Base-by-base conservation (phyloP, 2,329 filamentous ascomycete genomes). In the Colletotrichum zoysiae region DNA sequence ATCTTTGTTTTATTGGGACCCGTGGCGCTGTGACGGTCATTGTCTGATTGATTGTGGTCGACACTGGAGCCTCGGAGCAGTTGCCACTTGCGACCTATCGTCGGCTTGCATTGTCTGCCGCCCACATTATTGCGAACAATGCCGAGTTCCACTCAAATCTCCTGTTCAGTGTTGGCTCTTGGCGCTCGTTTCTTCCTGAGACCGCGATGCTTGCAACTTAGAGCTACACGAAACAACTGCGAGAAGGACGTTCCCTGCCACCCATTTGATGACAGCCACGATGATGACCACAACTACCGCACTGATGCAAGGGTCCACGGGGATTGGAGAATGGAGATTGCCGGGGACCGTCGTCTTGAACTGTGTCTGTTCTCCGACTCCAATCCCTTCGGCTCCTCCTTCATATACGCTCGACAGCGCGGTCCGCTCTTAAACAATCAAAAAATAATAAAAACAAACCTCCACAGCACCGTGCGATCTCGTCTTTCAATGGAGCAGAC, bases 211-310 rank as follows among this genome's bases (percentile, higher is more conserved):
- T 61, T n/a, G 35, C 46, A 26, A 35, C 55, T 53, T 40, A 46
- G 59, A 67, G 68, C 58, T 30, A 63, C 51, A 63, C 65, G 64
- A 71, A 71, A 63, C 69, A 30, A 46, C 58, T 68, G 46, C 55
- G 38, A 46, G 38, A 68, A 66, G 58, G 46, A 38, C 38, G 40
- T 68, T 53, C 65, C 65, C 56, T 60, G 40, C 59, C 38, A 26
- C 55, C 48, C 55, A 30, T 53, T 6, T 6, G 40, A 40, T 50
- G 56, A 57, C 40, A 67, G 40, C 65, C 59, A 48, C 69, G 42
- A 59, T 51, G 53, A 38, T 55, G 64, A 65, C 70, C 70, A 70
- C 59, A 70, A 70, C 50, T 60, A 50, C 50, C 70, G 70, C 66
- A 60, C 59, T 72, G 70, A 70, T 72, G 59, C 16, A 38, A 33